A percentile compares a stretch with the other conserved stretches of the same genome.
Conservation (phyloP, 192 early-diverging fungal genomes). For the Phlyctochytrium planicorne region DNA sequence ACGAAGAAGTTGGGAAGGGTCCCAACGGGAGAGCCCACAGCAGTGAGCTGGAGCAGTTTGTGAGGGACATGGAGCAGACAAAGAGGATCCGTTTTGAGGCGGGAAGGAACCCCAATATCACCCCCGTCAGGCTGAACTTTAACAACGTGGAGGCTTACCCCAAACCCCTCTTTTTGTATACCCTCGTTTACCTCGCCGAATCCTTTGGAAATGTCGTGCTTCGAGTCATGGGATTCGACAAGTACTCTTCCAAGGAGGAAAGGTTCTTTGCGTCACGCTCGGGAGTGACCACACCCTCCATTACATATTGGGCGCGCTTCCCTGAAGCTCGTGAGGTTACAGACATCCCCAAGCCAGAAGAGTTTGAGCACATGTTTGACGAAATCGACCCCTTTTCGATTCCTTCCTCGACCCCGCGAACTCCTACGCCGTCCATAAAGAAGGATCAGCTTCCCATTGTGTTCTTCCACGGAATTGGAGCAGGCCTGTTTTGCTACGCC, state of each 20-base stretch:
- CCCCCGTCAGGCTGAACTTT: slow-evolving; percentile 23
- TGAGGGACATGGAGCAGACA: slow-evolving; percentile 24
- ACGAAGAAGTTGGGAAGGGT: slow-evolving; percentile 10
- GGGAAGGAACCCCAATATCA: slow-evolving; percentile 19
- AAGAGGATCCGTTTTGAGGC: slow-evolving; percentile 19
- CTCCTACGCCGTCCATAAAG: not conserved
- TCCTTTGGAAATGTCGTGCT: slow-evolving; percentile 5
- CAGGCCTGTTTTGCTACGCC: slow-evolving; percentile 20
- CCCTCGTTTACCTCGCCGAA: slow-evolving; percentile 20
- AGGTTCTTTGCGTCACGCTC: not conserved
- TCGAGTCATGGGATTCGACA: slow-evolving; percentile 19
- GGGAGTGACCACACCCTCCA: not conserved
- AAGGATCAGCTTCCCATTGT: slow-evolving; percentile 21
- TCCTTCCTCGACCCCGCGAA: not conserved
- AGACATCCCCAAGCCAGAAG: not conserved
- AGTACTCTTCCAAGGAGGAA: slow-evolving; percentile 1
- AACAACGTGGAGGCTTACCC: slow-evolving; percentile 22
- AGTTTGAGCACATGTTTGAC: not conserved
- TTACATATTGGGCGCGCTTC: slow-evolving; percentile 5
- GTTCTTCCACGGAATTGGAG: slow-evolving; percentile 32
- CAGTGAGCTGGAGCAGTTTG: slow-evolving; percentile 17
- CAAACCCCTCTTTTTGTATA: slow-evolving; percentile 24
- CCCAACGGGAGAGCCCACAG: not conserved
- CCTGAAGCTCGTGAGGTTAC: not conserved
- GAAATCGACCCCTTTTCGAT: not conserved